Base-by-base conservation (phyloP, 23 red algal genomes). In the Gracilaria domingensis region DNA sequence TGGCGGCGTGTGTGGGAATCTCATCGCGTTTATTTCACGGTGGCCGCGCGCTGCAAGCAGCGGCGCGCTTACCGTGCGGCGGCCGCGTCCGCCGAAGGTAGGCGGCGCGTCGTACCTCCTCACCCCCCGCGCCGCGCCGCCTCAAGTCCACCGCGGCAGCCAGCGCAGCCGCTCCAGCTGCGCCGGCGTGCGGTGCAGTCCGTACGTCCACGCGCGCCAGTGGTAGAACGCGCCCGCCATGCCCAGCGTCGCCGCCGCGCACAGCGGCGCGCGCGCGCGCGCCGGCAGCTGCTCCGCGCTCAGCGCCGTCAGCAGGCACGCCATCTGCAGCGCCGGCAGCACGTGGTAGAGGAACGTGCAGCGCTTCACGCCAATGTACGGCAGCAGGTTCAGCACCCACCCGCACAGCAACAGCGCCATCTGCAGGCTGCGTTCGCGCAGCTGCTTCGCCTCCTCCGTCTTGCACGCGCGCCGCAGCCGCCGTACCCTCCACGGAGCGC, bases 291-390 rank as follows among this genome's bases (percentile, higher is more conserved):
- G 38, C 21, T 83, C 47, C 53, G 84, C 4, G 35, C 48, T 26
- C 37, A 95, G 67, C 33, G 73, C 55, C 24, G 71, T 54, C 76
- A 82, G 66, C 49, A 95, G 16, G 48, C 88, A 88, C 75, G 70
- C 58, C 75, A 83, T 65, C 50, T 85, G 81, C 42, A 95, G 62
- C 25, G 90, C 79, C 29, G 93, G 93, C 81, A 98, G 60, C 64
- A 95, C 91, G 84, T 98, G 96, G 78, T 98, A 98, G 33, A 98
- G 44, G 79, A 98, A 98, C 21, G 93, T 94, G 35, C 88, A 93
- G 45, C 96, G 66, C 26, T 89, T 81, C 49, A 98, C 89, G 23
- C 84, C 90, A 26, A 95, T 59, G 61, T 93, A 98, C 35, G 96
- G 96, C 65, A 98, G 21, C 4, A 98, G 73, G 51, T 91, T 92